phyloP scores from a whole-genome alignment of 805 yeast species.

The Saccharomycopsis synnaedendra region DNA sequence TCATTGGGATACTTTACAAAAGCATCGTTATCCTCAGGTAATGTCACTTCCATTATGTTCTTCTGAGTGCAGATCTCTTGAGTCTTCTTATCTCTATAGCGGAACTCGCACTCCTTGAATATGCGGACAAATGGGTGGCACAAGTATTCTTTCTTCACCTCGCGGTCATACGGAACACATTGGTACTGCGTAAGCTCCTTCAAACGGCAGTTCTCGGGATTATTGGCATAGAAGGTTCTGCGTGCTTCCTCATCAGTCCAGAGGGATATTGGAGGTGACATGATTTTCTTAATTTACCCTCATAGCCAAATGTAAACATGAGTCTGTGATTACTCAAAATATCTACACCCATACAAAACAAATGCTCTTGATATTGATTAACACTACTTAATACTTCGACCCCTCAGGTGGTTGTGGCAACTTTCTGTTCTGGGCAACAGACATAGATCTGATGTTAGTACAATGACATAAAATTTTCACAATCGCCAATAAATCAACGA shows the following conservation, averaged over 20 bases:
- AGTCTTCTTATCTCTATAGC: slow-evolving; percentile 2
- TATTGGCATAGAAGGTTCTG: neutral
- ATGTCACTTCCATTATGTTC: slow-evolving; percentile 11
- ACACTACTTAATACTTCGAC: slow-evolving; percentile 35
- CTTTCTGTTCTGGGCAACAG: slow-evolving; percentile 68
- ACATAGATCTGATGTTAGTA: slow-evolving; percentile 51
- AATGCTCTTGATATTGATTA: neutral
- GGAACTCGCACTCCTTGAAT: slow-evolving; percentile 11
- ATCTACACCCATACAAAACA: too few relatives aligned
- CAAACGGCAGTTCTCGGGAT: slow-evolving; percentile 8
- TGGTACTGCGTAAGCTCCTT: slow-evolving; percentile 12
- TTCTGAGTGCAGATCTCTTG: neutral
- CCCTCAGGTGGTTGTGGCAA: slow-evolving; percentile 91
- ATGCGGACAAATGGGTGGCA: slow-evolving; percentile 13
- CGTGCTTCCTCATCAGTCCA: slow-evolving; percentile 1
- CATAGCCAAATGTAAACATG: neutral
- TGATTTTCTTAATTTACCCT: neutral
- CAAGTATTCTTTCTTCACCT: slow-evolving; percentile 1
- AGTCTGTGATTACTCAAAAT: neutral
- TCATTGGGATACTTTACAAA: neutral
- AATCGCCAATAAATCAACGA: neutral
- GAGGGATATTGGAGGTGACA: slow-evolving; percentile 9
- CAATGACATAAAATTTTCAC: slow-evolving; percentile 7
- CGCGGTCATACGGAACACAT: slow-evolving; percentile 4
- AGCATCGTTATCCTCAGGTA: neutral